These are phyloP conservation scores for Phaeoacremonium minimum DNA, from an alignment of 2,329 filamentous ascomycete species.

Conservation along the genomic window DNA sequence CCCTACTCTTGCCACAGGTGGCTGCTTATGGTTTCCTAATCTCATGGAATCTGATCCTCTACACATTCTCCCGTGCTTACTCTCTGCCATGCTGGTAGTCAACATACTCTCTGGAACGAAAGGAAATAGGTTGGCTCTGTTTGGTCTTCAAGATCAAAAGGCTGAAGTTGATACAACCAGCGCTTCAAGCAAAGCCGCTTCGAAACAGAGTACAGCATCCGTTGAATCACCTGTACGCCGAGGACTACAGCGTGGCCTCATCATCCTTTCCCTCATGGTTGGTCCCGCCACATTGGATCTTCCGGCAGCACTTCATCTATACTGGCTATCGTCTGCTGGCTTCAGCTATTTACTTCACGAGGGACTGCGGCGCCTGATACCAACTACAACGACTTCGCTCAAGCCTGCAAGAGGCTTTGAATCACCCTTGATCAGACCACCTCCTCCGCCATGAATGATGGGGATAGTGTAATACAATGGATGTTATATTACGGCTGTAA, in stretches of 20 bases:
- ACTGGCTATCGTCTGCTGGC: constrained; percentile 32
- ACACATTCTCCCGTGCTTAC: constrained; percentile 37
- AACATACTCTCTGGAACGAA: constrained; percentile 26
- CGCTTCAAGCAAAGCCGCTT: too few relatives aligned
- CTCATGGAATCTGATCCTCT: constrained; percentile 48
- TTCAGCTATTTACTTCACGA: constrained; percentile 15
- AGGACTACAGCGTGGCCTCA: constrained; percentile 20
- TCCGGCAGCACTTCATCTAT: constrained; percentile 37
- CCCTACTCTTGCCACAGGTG: constrained; percentile 39
- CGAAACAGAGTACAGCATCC: too few relatives aligned
- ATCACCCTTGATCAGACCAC: constrained; percentile 7
- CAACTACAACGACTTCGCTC: constrained; percentile 10
- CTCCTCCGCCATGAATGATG: background rate
- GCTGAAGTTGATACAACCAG: background rate
- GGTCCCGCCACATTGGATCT: constrained; percentile 31
- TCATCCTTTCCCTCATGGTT: constrained; percentile 22
- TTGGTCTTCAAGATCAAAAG: constrained; percentile 11
- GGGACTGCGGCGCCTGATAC: constrained; percentile 17
- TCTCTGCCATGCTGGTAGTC: constrained; percentile 27
- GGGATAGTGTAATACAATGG: constrained; percentile 1
- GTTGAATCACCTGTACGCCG: too few relatives aligned
- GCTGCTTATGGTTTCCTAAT: constrained; percentile 52
- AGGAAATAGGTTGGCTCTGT: constrained; percentile 14
- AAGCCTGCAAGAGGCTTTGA: constrained; percentile 14
- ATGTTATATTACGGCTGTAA: background rate